Base-by-base conservation (phyloP, 192 early-diverging fungal genomes). In the Coemansia biformis region DNA sequence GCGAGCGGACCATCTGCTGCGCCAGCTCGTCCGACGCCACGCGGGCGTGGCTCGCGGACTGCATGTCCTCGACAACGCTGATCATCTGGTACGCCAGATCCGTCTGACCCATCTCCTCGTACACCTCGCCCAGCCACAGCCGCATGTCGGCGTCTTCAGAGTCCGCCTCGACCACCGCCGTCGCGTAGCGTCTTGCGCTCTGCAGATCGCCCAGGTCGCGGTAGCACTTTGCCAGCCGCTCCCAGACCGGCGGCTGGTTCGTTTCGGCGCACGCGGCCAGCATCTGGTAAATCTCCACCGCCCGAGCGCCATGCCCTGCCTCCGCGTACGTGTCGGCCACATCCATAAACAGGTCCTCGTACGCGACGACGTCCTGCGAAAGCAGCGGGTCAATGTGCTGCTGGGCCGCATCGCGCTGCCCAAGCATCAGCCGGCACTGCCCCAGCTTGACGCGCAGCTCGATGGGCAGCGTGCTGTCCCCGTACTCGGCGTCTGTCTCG, bases 361-460 rank as follows among this genome's bases (percentile, higher is more conserved):
- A 63, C 16, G 9, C 50, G 5, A 35, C 53, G 1, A 48, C 42
- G 22, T 56, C 51, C 30, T 24, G 22, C 23, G 22, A 46, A 28
- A 64, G 83, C 83, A 76, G 23, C 5, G 24, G 36, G 8, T 53
- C 51, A 33, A 69, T 47, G 35, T 76, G 73, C 16, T 8, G 13
- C 57, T 81, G 68, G 14, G 88, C 92, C 11, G 76, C 53, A n/a
- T 85, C 81, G 9, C 62, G 51, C 34, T 88, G 75, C 29, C 79
- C 87, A 24, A 91, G 43, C 58, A 78, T 68, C 26, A 96, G 36
- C 23, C 91, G 78, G 51, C 62, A 69, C 83, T 89, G 82, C 2
- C 90, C 96, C 21, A 92, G 78, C 57, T 88, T 88, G 41, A 87
- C 81, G 16, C 90, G 82, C 40, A 98, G 72, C 65, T 96, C 91